These are phyloP conservation scores for Claviceps monticola DNA, from an alignment of 2,329 filamentous ascomycete species.

Conservation along the genomic window DNA sequence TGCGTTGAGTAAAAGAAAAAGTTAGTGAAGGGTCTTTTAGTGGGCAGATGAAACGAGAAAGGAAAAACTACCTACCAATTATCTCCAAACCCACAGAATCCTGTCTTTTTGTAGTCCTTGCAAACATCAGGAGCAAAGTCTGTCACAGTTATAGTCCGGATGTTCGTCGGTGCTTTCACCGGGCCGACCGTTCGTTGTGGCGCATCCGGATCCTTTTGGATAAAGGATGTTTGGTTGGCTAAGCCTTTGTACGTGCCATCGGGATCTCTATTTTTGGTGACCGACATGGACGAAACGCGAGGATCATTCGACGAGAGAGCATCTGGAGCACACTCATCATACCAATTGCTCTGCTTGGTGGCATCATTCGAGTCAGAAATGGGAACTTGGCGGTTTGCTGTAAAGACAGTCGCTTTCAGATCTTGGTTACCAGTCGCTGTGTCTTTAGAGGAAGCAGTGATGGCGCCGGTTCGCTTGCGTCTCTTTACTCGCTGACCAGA, in stretches of 20 bases:
- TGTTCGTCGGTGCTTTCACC: conserved; percentile 75
- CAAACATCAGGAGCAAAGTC: conserved; percentile 91
- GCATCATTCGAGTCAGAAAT: conserved; percentile 68
- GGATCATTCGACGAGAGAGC: conserved; percentile 36
- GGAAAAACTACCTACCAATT: conserved; percentile 24
- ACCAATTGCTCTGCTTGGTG: conserved; percentile 82
- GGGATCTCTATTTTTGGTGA: conserved; percentile 20
- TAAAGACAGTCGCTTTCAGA: conserved; percentile 38
- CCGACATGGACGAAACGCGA: conserved; percentile 39
- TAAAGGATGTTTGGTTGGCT: conserved; percentile 58
- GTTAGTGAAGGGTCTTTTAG: neutral
- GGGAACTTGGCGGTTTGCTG: conserved; percentile 46
- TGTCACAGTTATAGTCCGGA: conserved; percentile 77
- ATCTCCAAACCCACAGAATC: conserved; percentile 25
- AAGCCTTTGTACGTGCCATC: conserved; percentile 68
- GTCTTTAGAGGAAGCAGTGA: conserved; percentile 50
- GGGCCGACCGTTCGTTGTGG: conserved; percentile 62
- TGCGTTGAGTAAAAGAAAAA: neutral
- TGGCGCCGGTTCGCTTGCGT: conserved; percentile 50
- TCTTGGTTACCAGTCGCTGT: conserved; percentile 21
- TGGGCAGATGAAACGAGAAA: neutral
- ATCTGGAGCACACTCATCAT: conserved; percentile 53
- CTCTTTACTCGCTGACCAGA: conserved; percentile 66
- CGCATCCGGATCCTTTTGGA: conserved; percentile 68
- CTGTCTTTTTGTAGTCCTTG: conserved; percentile 82